Evolutionary conservation across 2,329 filamentous ascomycete species (phyloP).

Genomic region (Myotisia sp.): DNA sequence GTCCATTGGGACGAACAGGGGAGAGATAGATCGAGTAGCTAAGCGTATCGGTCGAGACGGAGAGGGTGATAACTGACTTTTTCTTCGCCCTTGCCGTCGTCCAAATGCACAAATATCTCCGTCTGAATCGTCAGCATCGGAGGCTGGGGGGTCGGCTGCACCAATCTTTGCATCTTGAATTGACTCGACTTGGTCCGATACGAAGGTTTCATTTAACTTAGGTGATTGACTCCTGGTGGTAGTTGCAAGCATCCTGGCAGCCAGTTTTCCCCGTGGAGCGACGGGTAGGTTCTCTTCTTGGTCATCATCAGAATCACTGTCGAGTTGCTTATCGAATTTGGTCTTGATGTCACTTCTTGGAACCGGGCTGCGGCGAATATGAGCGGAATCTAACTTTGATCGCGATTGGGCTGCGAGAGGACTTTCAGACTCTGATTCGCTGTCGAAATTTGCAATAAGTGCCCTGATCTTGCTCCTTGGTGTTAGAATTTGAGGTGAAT

Average conservation of each 20-base stretch:
- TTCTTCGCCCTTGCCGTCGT: conserved; percentile 13
- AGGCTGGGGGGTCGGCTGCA: too few relatives aligned
- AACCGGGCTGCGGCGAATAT: neutral
- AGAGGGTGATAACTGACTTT: neutral
- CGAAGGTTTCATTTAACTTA: neutral
- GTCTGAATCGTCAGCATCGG: conserved; percentile 9
- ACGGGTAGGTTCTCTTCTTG: conserved; percentile 33
- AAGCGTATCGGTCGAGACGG: neutral
- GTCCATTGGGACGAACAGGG: conserved; percentile 29
- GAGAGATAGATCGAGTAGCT: conserved; percentile 21
- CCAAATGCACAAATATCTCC: conserved; percentile 21
- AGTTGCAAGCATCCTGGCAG: conserved; percentile 46
- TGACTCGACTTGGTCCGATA: conserved; percentile 3
- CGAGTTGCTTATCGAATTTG: neutral
- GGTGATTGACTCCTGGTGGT: neutral
- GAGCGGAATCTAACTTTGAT: too few relatives aligned
- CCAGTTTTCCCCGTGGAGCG: conserved; percentile 49
- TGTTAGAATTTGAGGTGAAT: conserved; percentile 26
- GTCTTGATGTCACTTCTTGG: neutral
- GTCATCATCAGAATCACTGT: conserved; percentile 26
- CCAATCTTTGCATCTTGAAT: too few relatives aligned
- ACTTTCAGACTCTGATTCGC: conserved; percentile 33
- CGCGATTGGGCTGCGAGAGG: too few relatives aligned
- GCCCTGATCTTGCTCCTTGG: conserved; percentile 36
- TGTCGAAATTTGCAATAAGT: conserved; percentile 35